phyloP scores from a whole-genome alignment of 768 basidiomycete genomes.

The Termitomyces sp. region DNA sequence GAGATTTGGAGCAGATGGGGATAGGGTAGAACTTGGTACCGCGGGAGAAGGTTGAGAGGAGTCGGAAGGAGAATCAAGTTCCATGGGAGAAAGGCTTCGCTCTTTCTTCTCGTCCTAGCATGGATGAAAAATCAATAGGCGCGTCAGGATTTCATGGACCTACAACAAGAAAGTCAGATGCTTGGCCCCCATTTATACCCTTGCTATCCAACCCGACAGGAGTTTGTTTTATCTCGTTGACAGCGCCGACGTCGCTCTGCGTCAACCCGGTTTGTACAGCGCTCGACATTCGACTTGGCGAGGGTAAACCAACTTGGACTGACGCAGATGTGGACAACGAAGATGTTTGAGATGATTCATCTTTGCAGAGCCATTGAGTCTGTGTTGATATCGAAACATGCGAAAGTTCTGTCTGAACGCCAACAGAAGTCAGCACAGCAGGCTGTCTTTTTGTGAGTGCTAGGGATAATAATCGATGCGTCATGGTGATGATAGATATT shows the following conservation, averaged over 20 bases:
- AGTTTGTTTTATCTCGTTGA: conserved; percentile 17
- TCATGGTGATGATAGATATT: not conserved
- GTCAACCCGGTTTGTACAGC: conserved; percentile 14
- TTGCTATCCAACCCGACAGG: not conserved
- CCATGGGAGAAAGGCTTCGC: conserved; percentile 58
- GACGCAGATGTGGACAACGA: conserved; percentile 11
- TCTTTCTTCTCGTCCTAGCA: conserved; percentile 17
- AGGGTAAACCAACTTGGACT: conserved; percentile 17
- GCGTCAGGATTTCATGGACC: conserved; percentile 5
- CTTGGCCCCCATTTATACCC: not conserved
- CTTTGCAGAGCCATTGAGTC: conserved; percentile 13
- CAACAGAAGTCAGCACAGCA: conserved; percentile 31
- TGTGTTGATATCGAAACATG: conserved; percentile 35
- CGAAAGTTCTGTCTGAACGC: conserved; percentile 31
- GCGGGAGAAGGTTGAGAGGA: conserved; percentile 21
- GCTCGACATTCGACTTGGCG: conserved; percentile 4
- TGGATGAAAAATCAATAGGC: conserved; percentile 7
- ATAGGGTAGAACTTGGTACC: not conserved
- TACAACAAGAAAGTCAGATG: conserved; percentile 6
- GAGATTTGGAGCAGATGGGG: not conserved
- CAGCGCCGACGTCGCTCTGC: conserved; percentile 8
- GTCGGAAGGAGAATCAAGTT: conserved; percentile 44
- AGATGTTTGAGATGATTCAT: conserved; percentile 20
- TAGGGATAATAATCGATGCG: not conserved
- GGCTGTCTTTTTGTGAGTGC: conserved; percentile 10